phyloP scores from a whole-genome alignment of 176 grass and related monocot genomes.

The Phragmites australis region DNA sequence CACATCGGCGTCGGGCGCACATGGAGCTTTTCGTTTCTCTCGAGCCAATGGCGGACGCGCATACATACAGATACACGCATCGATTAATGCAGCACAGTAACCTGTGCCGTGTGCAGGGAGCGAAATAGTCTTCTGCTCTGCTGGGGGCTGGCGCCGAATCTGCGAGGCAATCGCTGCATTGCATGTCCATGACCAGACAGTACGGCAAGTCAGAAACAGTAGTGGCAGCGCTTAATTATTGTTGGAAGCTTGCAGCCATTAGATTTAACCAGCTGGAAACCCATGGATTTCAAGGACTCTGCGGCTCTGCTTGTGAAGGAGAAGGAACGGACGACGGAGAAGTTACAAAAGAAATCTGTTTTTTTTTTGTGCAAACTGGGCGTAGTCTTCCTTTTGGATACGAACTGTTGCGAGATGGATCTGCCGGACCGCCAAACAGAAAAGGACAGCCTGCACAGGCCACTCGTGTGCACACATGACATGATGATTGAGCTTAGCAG shows the following conservation, averaged over 20 bases:
- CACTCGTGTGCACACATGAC: conserved; percentile 63
- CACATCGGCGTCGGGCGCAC: not conserved
- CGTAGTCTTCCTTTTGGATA: not conserved
- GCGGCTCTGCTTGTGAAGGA: not conserved
- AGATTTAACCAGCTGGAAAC: conserved; percentile 5
- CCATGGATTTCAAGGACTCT: not conserved
- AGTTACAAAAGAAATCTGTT: too few species aligned
- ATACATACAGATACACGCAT: not conserved
- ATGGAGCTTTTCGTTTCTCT: not conserved
- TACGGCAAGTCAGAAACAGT: conserved; percentile 21
- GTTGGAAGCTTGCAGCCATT: not conserved
- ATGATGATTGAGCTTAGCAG: conserved; percentile 43
- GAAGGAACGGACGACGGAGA: too few species aligned
- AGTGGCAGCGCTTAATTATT: conserved; percentile 6
- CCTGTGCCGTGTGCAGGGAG: conserved; percentile 28
- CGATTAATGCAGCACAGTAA: conserved; percentile 30
- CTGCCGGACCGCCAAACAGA: conserved; percentile 26
- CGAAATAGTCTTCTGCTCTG: conserved; percentile 43
- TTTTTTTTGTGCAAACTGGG: not conserved
- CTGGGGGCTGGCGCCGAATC: conserved; percentile 49
- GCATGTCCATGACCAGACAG: conserved; percentile 37
- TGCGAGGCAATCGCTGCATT: conserved; percentile 13
- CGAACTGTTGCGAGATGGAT: conserved; percentile 22
- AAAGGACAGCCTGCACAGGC: conserved; percentile 46
- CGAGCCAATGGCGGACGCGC: conserved; percentile 16